Conservation (phyloP, 2,329 filamentous ascomycete genomes). For the Ascochyta viciae-villosae region DNA sequence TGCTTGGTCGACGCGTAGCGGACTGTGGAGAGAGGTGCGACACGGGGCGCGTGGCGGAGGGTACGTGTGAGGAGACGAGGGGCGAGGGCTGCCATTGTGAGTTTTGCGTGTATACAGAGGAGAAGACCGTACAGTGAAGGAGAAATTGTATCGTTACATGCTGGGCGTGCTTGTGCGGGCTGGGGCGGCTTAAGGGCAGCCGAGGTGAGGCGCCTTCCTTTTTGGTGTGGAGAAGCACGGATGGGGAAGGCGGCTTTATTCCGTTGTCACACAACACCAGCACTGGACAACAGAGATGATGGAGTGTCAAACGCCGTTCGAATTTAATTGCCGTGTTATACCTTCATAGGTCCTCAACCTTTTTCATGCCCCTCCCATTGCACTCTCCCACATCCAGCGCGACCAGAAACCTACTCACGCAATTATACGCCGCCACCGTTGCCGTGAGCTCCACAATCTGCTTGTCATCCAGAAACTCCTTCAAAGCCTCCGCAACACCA, state of each 20-base stretch:
- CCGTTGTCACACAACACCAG: constrained; percentile 9
- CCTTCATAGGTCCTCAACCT: constrained; percentile 35
- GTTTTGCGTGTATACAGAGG: constrained; percentile 13
- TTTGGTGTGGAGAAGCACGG: constrained; percentile 23
- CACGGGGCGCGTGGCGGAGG: constrained; percentile 44
- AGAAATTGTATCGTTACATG: constrained; percentile 14
- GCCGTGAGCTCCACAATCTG: constrained; percentile 83
- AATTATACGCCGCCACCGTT: constrained; percentile 82
- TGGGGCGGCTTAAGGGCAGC: constrained; percentile 32
- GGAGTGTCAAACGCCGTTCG: neutral
- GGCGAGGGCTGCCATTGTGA: constrained; percentile 43
- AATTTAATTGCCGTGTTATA: no score
- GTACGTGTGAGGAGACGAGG: constrained; percentile 48
- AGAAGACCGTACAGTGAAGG: neutral
- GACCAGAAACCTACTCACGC: constrained; percentile 82
- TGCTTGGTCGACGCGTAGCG: constrained; percentile 71
- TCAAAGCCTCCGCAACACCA: constrained; percentile 69
- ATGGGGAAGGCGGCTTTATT: constrained; percentile 30
- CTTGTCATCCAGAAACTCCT: constrained; percentile 67
- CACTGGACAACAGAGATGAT: neutral
- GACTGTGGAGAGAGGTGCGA: constrained; percentile 24
- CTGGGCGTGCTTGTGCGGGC: constrained; percentile 22
- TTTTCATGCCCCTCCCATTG: constrained; percentile 45
- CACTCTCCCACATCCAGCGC: constrained; percentile 71
- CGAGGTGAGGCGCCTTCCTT: constrained; percentile 26